Conservation (phyloP, 306 rosid genomes). For the Hippophae gyantsensis region DNA sequence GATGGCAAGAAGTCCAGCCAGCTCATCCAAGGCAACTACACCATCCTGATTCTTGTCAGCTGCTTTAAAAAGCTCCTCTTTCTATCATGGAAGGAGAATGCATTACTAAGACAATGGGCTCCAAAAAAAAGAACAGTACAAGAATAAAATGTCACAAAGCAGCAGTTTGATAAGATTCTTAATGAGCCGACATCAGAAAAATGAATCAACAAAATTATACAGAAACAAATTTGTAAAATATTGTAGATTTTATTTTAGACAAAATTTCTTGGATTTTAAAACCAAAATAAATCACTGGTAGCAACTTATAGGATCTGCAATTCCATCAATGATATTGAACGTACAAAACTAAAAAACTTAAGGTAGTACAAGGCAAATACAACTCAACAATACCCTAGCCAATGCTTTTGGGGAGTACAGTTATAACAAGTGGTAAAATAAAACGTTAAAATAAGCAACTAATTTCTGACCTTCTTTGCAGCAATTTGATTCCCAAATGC, state of each 20-base stretch:
- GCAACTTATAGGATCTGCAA: constrained; percentile 4
- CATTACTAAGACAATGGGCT: constrained; percentile 14
- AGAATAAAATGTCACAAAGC: constrained; percentile 6
- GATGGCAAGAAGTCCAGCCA: constrained; percentile 76
- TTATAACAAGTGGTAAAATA: no score
- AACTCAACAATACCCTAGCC: no score
- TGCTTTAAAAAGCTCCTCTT: constrained; percentile 79
- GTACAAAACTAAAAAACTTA: no score
- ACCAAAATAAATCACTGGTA: constrained; percentile 3
- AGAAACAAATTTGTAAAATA: not conserved
- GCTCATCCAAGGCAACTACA: constrained; percentile 80
- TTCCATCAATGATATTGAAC: not conserved
- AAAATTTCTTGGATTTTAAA: not conserved
- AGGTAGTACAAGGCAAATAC: no score
- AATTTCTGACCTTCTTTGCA: constrained; percentile 49
- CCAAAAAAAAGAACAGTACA: constrained; percentile 4
- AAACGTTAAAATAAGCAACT: constrained; percentile 3
- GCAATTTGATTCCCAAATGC: constrained; percentile 93
- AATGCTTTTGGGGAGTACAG: no score
- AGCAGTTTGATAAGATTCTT: constrained; percentile 9
- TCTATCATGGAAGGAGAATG: constrained; percentile 46
- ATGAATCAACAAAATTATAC: constrained; percentile 4
- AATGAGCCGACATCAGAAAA: constrained; percentile 4
- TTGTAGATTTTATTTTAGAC: constrained; percentile 9
- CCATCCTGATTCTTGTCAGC: constrained; percentile 90